Base-by-base conservation (phyloP, 306 rosid genomes). In the Dryas alaskensis region DNA sequence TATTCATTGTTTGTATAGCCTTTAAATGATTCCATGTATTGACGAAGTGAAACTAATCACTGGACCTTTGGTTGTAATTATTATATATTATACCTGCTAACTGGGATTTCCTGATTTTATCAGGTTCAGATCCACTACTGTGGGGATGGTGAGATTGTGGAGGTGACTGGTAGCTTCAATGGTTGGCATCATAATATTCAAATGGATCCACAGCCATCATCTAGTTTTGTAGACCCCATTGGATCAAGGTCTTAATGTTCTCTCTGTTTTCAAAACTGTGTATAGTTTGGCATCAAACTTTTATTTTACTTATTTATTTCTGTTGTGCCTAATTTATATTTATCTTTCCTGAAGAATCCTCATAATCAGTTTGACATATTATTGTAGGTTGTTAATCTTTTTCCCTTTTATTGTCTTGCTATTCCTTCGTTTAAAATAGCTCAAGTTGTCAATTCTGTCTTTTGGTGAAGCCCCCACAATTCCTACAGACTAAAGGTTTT, bases 91-190 rank as follows among this genome's bases (percentile, higher is more conserved):
- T 43, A 60, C 72, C 69, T 74, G 77, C 73, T 82, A 78, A 83
- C 60, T 62, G 62, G 81, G 47, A 47, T 60, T 60, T 46, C 66
- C 51, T 70, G 57, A 51, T 77, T 76, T 78, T 83, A 74, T 68
- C 86, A 94, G 98, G 92, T 92, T 77, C 74, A 79, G 78, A 63
- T 94, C 72, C 89, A 87, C 40, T 94, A 85, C 70, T 53, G 58
- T 51, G 86, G 96, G 19, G 90, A 89, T 47, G 98, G 88, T 77
- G 90, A 87, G 74, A 79, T 61, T 67, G 97, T 94, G 73, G 98
- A 94, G 86, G 90, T 94, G 69, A 81, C 96, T 3, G 97, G 98
- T 70, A 91, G 97, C 87, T 94, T 91, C 89, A 89, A 89, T 59
- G 97, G 98, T 75, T 94, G 98, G 98, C 95, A 91, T 82, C 90